A percentile compares a stretch with the other conserved stretches of the same genome.
phyloP scores from a whole-genome alignment of 192 early-diverging fungal genomes.

The Pilaira anomala region DNA sequence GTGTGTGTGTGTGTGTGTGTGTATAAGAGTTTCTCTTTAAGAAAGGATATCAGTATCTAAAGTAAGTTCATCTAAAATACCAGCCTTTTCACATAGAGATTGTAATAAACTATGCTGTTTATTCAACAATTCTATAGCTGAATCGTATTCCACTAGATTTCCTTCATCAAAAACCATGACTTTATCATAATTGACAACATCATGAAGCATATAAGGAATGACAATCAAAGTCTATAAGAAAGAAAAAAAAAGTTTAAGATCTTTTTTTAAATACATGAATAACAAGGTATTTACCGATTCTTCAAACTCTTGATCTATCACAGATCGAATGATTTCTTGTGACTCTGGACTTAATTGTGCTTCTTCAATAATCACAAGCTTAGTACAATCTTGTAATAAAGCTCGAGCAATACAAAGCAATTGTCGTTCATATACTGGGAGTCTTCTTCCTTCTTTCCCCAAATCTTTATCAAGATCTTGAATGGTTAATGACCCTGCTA shows the following conservation, averaged over 20 bases:
- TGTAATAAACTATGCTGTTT: slow-evolving; percentile 60
- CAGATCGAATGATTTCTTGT: slow-evolving; percentile 75
- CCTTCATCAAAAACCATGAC: slow-evolving; percentile 75
- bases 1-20: too few species aligned
- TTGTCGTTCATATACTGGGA: slow-evolving; percentile 42
- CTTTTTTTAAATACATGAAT: not conserved
- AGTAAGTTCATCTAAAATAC: slow-evolving; percentile 32
- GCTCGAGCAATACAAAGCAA: slow-evolving; percentile 48
- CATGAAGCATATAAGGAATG: slow-evolving; percentile 50
- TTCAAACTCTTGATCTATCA: slow-evolving; percentile 73
- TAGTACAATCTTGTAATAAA: slow-evolving; percentile 39
- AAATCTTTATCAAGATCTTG: slow-evolving; percentile 38
- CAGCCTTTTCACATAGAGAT: slow-evolving; percentile 77
- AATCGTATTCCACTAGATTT: slow-evolving; percentile 71
- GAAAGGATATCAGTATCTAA: slow-evolving; percentile 11
- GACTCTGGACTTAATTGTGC: slow-evolving; percentile 83
- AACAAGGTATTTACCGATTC: slow-evolving; percentile 38
- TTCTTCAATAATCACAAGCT: slow-evolving; percentile 77
- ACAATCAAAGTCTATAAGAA: slow-evolving; percentile 39
- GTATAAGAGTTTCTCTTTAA: not conserved
- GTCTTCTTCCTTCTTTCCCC: slow-evolving; percentile 26
- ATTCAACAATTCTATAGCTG: slow-evolving; percentile 70
- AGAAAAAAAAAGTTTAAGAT: too few species aligned
- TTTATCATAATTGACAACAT: slow-evolving; percentile 49
- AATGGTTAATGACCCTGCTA: not conserved